phyloP scores from a whole-genome alignment of 2,329 filamentous ascomycete species.

The Magnaporthiopsis incrustans region DNA sequence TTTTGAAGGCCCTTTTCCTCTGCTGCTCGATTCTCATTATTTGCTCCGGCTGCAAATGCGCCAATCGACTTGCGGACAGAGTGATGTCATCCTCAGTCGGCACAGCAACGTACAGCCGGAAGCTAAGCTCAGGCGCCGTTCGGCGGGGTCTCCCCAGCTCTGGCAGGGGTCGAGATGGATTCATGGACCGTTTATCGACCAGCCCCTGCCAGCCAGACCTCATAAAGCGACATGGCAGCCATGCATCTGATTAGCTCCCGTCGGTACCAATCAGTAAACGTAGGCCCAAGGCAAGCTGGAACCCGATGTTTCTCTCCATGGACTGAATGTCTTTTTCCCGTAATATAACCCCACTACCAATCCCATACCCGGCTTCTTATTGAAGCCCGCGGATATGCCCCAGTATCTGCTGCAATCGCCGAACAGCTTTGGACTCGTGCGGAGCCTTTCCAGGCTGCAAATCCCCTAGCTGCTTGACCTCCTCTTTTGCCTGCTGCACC shows the following conservation, averaged over 20 bases:
- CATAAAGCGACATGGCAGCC: neutral
- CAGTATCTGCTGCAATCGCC: constrained; percentile 31
- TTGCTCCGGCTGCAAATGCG: too few relatives aligned
- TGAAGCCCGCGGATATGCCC: constrained; percentile 25
- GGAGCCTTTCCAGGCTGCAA: constrained; percentile 15
- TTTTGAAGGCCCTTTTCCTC: too few relatives aligned
- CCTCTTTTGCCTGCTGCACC: constrained; percentile 45
- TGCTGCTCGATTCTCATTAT: too few relatives aligned
- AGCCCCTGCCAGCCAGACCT: neutral
- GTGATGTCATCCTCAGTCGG: constrained; percentile 14
- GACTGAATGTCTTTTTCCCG: neutral
- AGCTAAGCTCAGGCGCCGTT: neutral
- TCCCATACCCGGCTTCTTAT: neutral
- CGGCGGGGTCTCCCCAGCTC: neutral
- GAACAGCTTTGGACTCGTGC: constrained; percentile 25
- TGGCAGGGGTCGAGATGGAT: neutral
- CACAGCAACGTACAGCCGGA: constrained; percentile 10
- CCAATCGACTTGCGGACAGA: too few relatives aligned
- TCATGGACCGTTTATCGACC: neutral
- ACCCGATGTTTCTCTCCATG: neutral
- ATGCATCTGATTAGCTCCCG: neutral
- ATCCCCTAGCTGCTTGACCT: constrained; percentile 38
- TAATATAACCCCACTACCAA: too few relatives aligned
- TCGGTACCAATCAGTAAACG: neutral
- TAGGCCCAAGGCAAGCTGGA: neutral